A percentile compares a stretch with the other conserved stretches of the same genome.
These are phyloP conservation scores for Malus hybrid DNA, from an alignment of 331 rosid genomes.

Conservation along the genomic window DNA sequence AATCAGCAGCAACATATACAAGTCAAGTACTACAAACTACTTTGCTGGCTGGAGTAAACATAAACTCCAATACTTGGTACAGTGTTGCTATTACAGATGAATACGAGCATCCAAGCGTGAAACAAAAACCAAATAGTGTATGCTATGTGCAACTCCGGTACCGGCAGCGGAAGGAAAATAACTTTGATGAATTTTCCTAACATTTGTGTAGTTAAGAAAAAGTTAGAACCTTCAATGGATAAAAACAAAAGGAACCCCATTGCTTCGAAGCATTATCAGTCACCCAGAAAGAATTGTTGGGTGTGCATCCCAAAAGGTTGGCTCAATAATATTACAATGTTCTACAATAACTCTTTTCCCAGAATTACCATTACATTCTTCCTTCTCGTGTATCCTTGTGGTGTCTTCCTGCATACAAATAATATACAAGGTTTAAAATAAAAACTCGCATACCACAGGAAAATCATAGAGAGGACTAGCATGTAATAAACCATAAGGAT, in stretches of 20 bases:
- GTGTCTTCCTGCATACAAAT: conserved; percentile 16
- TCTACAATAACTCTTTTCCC: conserved; percentile 17
- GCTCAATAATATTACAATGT: conserved; percentile 61
- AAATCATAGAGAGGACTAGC: not conserved
- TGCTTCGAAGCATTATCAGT: not conserved
- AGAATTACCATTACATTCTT: conserved; percentile 1
- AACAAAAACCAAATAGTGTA: not conserved
- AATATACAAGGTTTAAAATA: not conserved
- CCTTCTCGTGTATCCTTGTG: not conserved
- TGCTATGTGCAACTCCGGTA: not conserved
- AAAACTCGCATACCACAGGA: not conserved
- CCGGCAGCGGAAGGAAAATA: not conserved
- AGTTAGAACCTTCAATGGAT: no score
- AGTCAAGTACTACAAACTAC: no score
- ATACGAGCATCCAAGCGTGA: no score
- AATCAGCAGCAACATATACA: no score
- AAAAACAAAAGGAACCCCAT: no score
- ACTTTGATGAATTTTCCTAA: not conserved
- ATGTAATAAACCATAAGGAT: not conserved
- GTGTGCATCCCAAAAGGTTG: conserved; percentile 55
- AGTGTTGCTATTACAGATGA: no score
- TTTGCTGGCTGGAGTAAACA: no score
- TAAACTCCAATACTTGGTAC: no score
- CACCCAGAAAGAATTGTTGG: conserved; percentile 43
- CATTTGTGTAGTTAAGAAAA: not conserved